Evolutionary conservation across 164 flowering plant species (phyloP), one percentile per base, ranked within the genome.

Genomic region (Euptelea pleiosperma): DNA sequence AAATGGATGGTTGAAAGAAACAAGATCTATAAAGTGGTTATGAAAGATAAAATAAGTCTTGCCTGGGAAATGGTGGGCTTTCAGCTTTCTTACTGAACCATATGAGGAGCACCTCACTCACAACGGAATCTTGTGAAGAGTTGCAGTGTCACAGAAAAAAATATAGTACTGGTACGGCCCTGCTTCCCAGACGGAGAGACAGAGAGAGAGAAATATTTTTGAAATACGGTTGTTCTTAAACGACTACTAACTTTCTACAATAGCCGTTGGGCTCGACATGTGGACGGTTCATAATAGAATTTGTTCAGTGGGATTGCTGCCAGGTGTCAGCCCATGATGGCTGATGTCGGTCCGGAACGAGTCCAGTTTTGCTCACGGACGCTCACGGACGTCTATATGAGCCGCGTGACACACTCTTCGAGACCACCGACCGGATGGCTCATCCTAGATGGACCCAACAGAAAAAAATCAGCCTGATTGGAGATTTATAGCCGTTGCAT

Each of bases 151-250:
- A 22, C 25, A 35, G 26, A 53, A 52, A 36, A 34, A 22, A 24
- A 29, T 51, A 11, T 29, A 29, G 49, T 61, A 61, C 57, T 37
- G 18, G 33, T 30, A 28, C 64, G 47, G 29, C 50, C 26, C 64
- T 51, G 29, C 12, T 22, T 4, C 40, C 48, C 37, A 41, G 14
- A 30, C 29, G 40, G 4, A 0, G 0, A 18, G 10, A 1, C 11
- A 47, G 51, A 47, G 21, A 24, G 33, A 30, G 21, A 45, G 12
- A 22, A 36, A 24, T 46, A 21, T 24, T 47, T 59, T 59, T 59
- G 55, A 59, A 48, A 47, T 59, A 35, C 61, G n/a, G 62, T 45
- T 58, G 21, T 60, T 16, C 30, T 18, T 56, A 50, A 60, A 60
- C 64, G 48, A 56, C 35, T 60, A 60, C 21, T 26, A 29, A 31